Evolutionary conservation across 2,329 filamentous ascomycete species (phyloP), one percentile per base, ranked within the genome.

Genomic region (Aspergillus sp.): DNA sequence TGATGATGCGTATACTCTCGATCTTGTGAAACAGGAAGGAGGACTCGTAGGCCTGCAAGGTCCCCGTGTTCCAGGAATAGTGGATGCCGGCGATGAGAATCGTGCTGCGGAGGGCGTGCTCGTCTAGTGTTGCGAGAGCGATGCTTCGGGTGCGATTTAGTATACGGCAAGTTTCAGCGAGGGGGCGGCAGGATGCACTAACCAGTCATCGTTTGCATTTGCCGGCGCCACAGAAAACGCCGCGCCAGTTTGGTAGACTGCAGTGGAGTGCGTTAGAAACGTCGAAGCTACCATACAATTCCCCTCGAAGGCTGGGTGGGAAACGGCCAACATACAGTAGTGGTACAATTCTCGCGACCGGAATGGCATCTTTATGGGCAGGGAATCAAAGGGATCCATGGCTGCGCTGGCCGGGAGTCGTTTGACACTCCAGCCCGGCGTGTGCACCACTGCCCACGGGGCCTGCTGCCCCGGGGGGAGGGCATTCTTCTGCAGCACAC

Each of bases 61-160:
- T 47, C 25, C 54, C 54, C 4, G 54, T 56, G 43, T 56, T 56
- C 54, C 54, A 56, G 23, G 41, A 48, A 23, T 56, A 56, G 54
- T 56, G 54, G 9, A 56, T 48, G 17, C 54, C 46, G 11, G 54
- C 54, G 22, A 56, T 46, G 23, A 56, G 30, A 7, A 56, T 46
- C 41, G 54, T 56, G 19, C 54, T 56, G 47, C 54, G 41, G 2
- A 56, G 23, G 7, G 54, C 54, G 17, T 56, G 43, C 46, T 56
- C 54, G 46, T 56, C 41, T 11, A 31, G 25, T 28, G 38, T 56
- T 11, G 54, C 54, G 9, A 56, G 54, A 23, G 54, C 54, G 31
- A 56, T 25, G 23, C 54, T 56, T 13, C 19, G 17, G 31, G 23
- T 19, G 7, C 8, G 3, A 31, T 23, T 34, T 17, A 55, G 8